A percentile compares a stretch with the other conserved stretches of the same genome.
Conservation (phyloP, 208 protist genomes). For the Leptomonas pyrrhocoris region DNA sequence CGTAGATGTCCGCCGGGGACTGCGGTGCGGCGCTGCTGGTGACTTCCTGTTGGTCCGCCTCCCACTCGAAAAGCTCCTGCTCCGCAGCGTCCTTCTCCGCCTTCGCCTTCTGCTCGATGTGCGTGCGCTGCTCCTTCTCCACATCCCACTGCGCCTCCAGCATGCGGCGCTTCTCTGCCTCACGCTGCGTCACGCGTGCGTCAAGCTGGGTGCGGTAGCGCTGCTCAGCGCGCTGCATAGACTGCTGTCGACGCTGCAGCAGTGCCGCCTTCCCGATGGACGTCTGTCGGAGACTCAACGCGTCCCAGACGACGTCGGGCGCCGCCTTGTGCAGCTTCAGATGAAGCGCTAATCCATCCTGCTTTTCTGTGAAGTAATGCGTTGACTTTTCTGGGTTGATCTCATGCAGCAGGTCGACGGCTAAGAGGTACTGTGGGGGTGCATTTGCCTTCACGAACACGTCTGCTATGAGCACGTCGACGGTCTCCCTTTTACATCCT, state of each 20-base stretch:
- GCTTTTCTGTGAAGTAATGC: slow-evolving; percentile 47
- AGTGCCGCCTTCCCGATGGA: slow-evolving; percentile 44
- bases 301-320: slow-evolving; percentile 51
- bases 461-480: slow-evolving; percentile 87
- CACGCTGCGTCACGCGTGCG: slow-evolving; percentile 64
- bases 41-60: slow-evolving; percentile 26
- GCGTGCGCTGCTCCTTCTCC: slow-evolving; percentile 75
- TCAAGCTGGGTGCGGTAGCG: slow-evolving; percentile 77
- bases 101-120: slow-evolving; percentile 76
- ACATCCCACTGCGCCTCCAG: slow-evolving; percentile 91
- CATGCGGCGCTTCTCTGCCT: slow-evolving; percentile 84
- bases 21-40: neutral
- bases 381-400: slow-evolving; percentile 60
- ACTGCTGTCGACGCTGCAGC: slow-evolving; percentile 63
- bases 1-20: slow-evolving; percentile 32
- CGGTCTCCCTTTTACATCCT: slow-evolving; percentile 76
- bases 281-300: slow-evolving; percentile 49
- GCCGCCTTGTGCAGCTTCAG: slow-evolving; percentile 72
- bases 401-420: slow-evolving; percentile 84
- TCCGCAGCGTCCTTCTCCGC: slow-evolving; percentile 71
- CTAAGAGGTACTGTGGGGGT: slow-evolving; percentile 80
- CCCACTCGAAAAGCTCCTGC: slow-evolving; percentile 80
- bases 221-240: slow-evolving; percentile 71
- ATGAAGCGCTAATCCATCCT: slow-evolving; percentile 46
- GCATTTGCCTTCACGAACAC: slow-evolving; percentile 89